Percentiles rank a stretch among this genome's conserved stretches.
Conservation (phyloP, 805 yeast species). For the Saccharomycopsis sp. region DNA sequence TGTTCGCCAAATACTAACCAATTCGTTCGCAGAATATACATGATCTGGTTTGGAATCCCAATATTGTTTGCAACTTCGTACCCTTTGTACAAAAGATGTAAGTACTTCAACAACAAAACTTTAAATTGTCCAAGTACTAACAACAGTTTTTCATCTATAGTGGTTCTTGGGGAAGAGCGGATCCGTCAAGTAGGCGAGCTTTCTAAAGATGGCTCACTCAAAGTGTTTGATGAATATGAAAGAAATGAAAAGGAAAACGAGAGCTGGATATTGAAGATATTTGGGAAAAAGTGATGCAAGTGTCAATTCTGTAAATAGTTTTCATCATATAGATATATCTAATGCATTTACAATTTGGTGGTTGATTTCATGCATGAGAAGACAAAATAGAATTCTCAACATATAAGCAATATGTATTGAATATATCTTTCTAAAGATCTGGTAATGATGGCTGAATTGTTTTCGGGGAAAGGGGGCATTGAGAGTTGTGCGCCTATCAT, state of each 20-base stretch:
- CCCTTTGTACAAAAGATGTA: constrained; percentile 15
- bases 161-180: constrained; percentile 37
- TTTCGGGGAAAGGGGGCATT: no score
- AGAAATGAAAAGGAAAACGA: constrained; percentile 31
- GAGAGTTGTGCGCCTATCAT: no score
- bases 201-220: constrained; percentile 38
- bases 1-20: background rate
- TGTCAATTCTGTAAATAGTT: background rate
- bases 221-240: constrained; percentile 39
- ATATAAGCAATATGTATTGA: no score
- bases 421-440: no score
- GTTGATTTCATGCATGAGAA: no score
- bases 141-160: no score
- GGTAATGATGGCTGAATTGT: no score
- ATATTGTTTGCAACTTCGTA: constrained; percentile 9
- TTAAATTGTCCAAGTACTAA: background rate
- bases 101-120: no score
- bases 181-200: constrained; percentile 40
- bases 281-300: constrained; percentile 18
- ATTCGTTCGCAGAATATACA: constrained; percentile 20
- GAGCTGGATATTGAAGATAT: constrained; percentile 25
- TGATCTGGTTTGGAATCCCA: constrained; percentile 21
- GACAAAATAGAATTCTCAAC: no score
- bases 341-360: no score
- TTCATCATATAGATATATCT: no score